Conservation (phyloP, 2,329 filamentous ascomycete species). For the Botrytis sinoallii region DNA sequence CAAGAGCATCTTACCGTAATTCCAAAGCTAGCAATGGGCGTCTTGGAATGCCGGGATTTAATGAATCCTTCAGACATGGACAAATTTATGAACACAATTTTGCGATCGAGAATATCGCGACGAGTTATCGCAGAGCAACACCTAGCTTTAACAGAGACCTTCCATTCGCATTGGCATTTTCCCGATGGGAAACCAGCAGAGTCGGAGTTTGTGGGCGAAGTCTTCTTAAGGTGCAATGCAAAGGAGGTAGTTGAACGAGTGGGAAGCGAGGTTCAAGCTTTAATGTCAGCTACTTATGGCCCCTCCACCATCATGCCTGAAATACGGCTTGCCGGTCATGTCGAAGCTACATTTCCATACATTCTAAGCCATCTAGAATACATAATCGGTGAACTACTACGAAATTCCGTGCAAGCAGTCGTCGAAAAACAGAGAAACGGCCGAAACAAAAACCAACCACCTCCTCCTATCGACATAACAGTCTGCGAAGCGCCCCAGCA, state of each 20-base stretch:
- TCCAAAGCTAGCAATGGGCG: constrained; percentile 89
- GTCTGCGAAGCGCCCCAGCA: constrained; percentile 93
- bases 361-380: constrained; percentile 96
- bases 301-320: constrained; percentile 70
- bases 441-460: constrained; percentile 37
- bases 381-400: constrained; percentile 89
- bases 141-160: constrained; percentile 89
- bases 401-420: constrained; percentile 91
- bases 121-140: constrained; percentile 98
- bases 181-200: constrained; percentile 60
- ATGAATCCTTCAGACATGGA: constrained; percentile 82
- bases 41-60: constrained; percentile 81
- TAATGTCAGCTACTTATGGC: constrained; percentile 74
- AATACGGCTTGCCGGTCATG: constrained; percentile 78
- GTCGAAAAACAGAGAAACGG: constrained; percentile 65
- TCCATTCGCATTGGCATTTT: constrained; percentile 86
- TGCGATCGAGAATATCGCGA: constrained; percentile 88
- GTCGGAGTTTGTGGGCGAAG: constrained; percentile 88
- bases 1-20: constrained; percentile 91
- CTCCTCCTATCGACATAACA: constrained; percentile 86
- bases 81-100: constrained; percentile 89
- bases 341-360: constrained; percentile 90
- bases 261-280: constrained; percentile 68
- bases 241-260: constrained; percentile 85
- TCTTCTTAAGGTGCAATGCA: constrained; percentile 90